Base-by-base conservation (phyloP, 768 basidiomycete genomes). In the Pholiota microspora region DNA sequence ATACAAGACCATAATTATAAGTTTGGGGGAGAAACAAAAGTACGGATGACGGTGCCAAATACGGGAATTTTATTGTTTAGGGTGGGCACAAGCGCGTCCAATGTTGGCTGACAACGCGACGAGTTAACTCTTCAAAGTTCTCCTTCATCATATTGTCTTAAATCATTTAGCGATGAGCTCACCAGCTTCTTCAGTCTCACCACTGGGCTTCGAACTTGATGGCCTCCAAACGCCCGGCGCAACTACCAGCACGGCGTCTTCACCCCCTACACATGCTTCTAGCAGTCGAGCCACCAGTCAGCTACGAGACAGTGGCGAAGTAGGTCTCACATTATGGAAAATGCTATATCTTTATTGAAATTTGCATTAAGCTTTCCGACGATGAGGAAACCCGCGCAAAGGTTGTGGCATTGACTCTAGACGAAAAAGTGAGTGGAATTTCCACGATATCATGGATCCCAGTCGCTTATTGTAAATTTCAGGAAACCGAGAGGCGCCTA, bases 401-500 rank as follows among this genome's bases (percentile, higher is more conserved):
- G 6, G 51, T 49, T 38, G 23, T 27, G 2, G 46, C 44, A n/a
- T 42, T 56, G 9, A 28, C 59, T 25, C 31, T 31, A 16, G 53
- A 54, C 16, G 64, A 63, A 45, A 51, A 56, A 44, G 66, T 61
- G 45, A 23, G 56, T n/a, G n/a, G n/a, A n/a, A 44, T 18, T 5
- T 35, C 27, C 36, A 3, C 40, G 18, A 31, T 27, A 23, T 35
- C 3, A 40, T n/a, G 21, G 35, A 16, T n/a, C 23, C n/a, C n/a
- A n/a, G n/a, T 28, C 23, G 2, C 16, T 32, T n/a, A 25, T 31
- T 16, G n/a, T 32, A 9, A 15, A n/a, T 40, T 10, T 49, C 27
- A 85, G 81, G 82, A 81, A 56, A 76, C 77, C 47, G 73, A 73
- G 12, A 71, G 72, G 29, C 79, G 83, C 40, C 77, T 79, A 28